These are phyloP conservation scores for Kalanchoe fedtschenkoi DNA, from an alignment of 164 flowering plant species.

Conservation along the genomic window DNA sequence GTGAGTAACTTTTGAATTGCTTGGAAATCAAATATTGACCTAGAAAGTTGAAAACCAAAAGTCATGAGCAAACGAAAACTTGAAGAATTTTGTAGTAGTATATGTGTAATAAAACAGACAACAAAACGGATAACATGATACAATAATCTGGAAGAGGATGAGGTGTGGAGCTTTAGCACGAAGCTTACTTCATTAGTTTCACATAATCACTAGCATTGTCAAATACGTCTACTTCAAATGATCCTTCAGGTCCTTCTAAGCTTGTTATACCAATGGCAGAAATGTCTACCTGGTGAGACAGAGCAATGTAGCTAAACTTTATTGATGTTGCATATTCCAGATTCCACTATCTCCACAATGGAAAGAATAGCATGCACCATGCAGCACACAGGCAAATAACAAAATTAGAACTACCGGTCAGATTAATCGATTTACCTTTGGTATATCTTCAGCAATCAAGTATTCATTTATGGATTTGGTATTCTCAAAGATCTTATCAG, in stretches of 20 bases:
- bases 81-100: neutral
- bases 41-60: slow-evolving; percentile 18
- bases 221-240: slow-evolving; percentile 89
- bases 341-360: neutral
- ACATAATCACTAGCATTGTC: slow-evolving; percentile 89
- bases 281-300: slow-evolving; percentile 60
- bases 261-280: slow-evolving; percentile 45
- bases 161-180: neutral
- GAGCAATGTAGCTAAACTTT: neutral
- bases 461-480: slow-evolving; percentile 84
- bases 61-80: neutral
- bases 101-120: neutral
- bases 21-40: slow-evolving; percentile 88
- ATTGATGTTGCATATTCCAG: neutral
- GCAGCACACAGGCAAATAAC: neutral
- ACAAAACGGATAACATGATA: neutral
- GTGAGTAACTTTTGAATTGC: slow-evolving; percentile 71
- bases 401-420: neutral
- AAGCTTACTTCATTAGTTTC: slow-evolving; percentile 84
- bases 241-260: slow-evolving; percentile 85
- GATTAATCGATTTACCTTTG: slow-evolving; percentile 46
- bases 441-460: slow-evolving; percentile 68
- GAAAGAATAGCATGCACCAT: neutral
- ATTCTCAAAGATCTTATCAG: slow-evolving; percentile 82
- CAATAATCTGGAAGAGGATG: neutral